A percentile compares a stretch with the other conserved stretches of the same genome.
phyloP scores from a whole-genome alignment of 1,284 basidiomycete genomes.

The Boletus mariae region DNA sequence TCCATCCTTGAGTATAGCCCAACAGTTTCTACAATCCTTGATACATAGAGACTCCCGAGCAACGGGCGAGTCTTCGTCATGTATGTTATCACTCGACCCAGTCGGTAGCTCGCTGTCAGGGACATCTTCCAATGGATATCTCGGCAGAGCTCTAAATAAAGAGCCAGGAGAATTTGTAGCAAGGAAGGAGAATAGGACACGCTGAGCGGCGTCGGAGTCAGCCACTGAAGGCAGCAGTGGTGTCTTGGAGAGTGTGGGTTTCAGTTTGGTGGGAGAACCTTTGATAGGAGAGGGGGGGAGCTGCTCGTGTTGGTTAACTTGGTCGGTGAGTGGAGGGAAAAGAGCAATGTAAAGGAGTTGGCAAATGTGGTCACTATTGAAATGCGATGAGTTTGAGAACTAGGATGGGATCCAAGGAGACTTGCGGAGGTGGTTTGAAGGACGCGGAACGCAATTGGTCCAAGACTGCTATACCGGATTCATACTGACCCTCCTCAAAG shows the following conservation, averaged over 20 bases:
- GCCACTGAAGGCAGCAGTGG: slow-evolving; percentile 41
- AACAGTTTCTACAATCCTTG: slow-evolving; percentile 51
- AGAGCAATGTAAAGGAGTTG: slow-evolving; percentile 67
- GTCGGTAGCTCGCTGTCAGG: slow-evolving; percentile 10
- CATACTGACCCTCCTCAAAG: slow-evolving; percentile 71
- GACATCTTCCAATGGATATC: slow-evolving; percentile 32
- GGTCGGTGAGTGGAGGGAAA: slow-evolving; percentile 45
- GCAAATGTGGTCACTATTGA: slow-evolving; percentile 51
- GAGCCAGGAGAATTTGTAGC: slow-evolving; percentile 53
- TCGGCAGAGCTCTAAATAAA: slow-evolving; percentile 54
- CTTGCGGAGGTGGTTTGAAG: slow-evolving; percentile 54
- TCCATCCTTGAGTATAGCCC: slow-evolving; percentile 54
- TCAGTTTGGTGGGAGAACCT: slow-evolving; percentile 34
- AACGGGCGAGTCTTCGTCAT: slow-evolving; percentile 54
- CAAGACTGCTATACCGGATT: slow-evolving; percentile 56
- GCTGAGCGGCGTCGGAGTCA: slow-evolving; percentile 49
- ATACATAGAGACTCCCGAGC: slow-evolving; percentile 52
- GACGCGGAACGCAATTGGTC: slow-evolving; percentile 55
- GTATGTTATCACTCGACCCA: slow-evolving; percentile 23
- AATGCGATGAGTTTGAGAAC: slow-evolving; percentile 11
- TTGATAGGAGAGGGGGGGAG: slow-evolving; percentile 43
- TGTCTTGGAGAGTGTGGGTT: slow-evolving; percentile 27
- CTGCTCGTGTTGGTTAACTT: slow-evolving; percentile 36
- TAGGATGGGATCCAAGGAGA: slow-evolving; percentile 14
- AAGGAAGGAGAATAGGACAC: slow-evolving; percentile 54